Conservation (phyloP, 75 land plant species). For the Cunninghamia lanceolata region DNA sequence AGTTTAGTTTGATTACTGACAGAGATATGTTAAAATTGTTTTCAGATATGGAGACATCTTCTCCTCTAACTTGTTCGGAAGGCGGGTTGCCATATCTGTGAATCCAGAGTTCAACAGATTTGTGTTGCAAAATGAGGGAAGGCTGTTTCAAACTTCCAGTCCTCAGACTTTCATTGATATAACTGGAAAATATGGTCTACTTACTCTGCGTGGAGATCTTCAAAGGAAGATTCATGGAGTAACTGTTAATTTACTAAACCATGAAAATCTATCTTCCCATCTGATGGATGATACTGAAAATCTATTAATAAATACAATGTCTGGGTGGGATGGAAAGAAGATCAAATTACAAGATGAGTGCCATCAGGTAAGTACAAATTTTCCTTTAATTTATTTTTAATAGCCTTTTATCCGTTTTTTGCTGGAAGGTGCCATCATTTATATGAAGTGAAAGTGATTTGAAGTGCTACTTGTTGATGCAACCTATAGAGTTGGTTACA, state of each 20-base stretch:
- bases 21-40: not conserved
- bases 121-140: conserved; percentile 22
- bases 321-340: conserved; percentile 2
- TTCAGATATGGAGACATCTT: conserved; percentile 35
- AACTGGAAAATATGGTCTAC: conserved; percentile 8
- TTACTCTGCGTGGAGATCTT: conserved; percentile 7
- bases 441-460: no score
- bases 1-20: not conserved
- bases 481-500: no score
- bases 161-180: not conserved
- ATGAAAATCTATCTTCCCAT: not conserved
- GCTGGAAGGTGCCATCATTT: no score
- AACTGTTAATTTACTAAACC: conserved; percentile 1
- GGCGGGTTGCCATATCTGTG: conserved; percentile 19
- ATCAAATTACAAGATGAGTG: conserved; percentile 45
- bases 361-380: conserved; percentile 30
- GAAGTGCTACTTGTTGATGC: no score
- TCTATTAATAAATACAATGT: not conserved
- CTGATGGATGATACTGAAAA: not conserved
- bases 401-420: no score
- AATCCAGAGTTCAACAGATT: conserved; percentile 24
- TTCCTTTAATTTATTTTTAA: no score
- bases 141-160: conserved; percentile 6
- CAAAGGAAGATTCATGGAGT: conserved; percentile 11
- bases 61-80: conserved; percentile 33